Conservation (phyloP, 2,329 filamentous ascomycete genomes). For the Diplodia corticola region DNA sequence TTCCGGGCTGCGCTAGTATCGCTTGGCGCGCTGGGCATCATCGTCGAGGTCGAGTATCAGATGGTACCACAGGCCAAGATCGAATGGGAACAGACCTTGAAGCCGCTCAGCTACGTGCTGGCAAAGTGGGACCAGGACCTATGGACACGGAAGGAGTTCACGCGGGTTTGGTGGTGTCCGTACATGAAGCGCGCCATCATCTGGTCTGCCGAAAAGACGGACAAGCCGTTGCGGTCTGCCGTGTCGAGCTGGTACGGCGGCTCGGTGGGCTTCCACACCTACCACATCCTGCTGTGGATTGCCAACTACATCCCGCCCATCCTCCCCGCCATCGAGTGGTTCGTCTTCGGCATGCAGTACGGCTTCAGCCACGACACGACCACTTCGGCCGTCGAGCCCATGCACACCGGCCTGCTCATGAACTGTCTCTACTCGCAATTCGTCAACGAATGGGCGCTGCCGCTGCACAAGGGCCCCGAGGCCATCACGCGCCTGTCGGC, state of each 20-base stretch:
- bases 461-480: conserved; percentile 81
- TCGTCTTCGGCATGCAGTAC: conserved; percentile 97
- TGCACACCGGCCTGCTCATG: conserved; percentile 81
- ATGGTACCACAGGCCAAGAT: conserved; percentile 81
- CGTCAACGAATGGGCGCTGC: conserved; percentile 97
- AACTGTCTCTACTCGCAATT: conserved; percentile 98
- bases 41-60: conserved; percentile 84
- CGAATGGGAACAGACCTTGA: conserved; percentile 79
- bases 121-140: conserved; percentile 69
- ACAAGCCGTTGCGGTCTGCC: conserved; percentile 60
- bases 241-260: conserved; percentile 78
- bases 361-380: conserved; percentile 73
- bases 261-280: conserved; percentile 79
- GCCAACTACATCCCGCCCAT: conserved; percentile 76
- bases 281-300: conserved; percentile 85
- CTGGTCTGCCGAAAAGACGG: conserved; percentile 83
- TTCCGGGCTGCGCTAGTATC: conserved; percentile 88
- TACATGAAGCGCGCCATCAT: conserved; percentile 85
- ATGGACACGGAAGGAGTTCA: conserved; percentile 85
- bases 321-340: conserved; percentile 89
- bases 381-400: conserved; percentile 76
- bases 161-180: conserved; percentile 96
- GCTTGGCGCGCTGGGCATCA: conserved; percentile 85
- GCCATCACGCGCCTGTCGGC: conserved; percentile 78
- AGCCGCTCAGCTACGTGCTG: conserved; percentile 68